Percentiles rank a stretch among this genome's conserved stretches.
phyloP scores from a whole-genome alignment of 2,329 filamentous ascomycete genomes.

The Ambrosiella beaveri region DNA sequence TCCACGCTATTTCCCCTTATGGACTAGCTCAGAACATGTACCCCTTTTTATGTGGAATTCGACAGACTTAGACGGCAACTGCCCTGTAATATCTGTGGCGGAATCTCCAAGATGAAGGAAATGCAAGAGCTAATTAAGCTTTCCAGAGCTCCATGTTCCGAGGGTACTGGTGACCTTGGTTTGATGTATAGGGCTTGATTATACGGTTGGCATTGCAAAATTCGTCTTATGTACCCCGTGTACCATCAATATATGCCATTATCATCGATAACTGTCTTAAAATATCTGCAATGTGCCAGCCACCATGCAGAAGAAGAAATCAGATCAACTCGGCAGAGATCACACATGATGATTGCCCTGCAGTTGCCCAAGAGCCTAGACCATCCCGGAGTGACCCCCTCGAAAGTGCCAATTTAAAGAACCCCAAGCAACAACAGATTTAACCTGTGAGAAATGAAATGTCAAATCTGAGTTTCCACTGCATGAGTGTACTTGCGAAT shows the following conservation, averaged over 20 bases:
- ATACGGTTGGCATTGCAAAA: too few species aligned
- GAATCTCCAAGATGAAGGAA: not conserved
- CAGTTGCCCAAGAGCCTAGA: constrained; percentile 4
- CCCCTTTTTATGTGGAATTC: constrained; percentile 2
- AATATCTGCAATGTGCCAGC: too few species aligned
- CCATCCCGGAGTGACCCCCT: constrained; percentile 1
- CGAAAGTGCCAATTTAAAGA: constrained; percentile 10
- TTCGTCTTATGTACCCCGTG: too few species aligned
- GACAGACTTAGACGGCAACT: not conserved
- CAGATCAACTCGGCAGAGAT: not conserved
- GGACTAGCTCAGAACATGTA: constrained; percentile 6
- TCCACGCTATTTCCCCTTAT: constrained; percentile 3
- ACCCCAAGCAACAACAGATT: not conserved
- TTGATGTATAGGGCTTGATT: too few species aligned
- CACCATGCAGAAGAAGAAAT: too few species aligned
- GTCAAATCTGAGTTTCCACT: not conserved
- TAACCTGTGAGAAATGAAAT: not conserved
- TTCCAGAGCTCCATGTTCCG: not conserved
- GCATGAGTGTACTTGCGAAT: not conserved
- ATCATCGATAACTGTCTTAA: too few species aligned
- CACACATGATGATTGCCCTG: not conserved
- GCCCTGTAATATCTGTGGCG: not conserved
- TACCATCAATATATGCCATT: too few species aligned
- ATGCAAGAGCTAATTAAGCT: not conserved
- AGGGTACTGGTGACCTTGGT: too few species aligned